A percentile compares a stretch with the other conserved stretches of the same genome.
These are phyloP conservation scores for Zygosaccharomyces bisporus DNA, from an alignment of 805 yeast species.

Conservation along the genomic window DNA sequence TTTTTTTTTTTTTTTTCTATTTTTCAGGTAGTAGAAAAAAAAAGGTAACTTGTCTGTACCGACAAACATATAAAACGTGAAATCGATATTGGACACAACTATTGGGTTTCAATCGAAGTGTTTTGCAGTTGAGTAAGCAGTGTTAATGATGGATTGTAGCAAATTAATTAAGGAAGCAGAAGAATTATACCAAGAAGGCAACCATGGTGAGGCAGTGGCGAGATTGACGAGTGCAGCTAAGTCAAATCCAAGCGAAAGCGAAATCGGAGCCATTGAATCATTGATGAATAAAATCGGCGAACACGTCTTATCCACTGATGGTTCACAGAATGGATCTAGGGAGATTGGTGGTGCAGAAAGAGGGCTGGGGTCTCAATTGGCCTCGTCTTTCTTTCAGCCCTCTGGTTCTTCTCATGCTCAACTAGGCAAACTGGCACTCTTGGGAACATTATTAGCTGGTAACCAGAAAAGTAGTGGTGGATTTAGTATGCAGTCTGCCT, in stretches of 20 bases:
- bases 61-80: not conserved
- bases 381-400: slow-evolving; percentile 12
- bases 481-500: slow-evolving; percentile 22
- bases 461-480: slow-evolving; percentile 18
- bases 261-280: slow-evolving; percentile 25
- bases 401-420: slow-evolving; percentile 29
- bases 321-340: slow-evolving; percentile 20
- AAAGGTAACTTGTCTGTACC: slow-evolving; percentile 3
- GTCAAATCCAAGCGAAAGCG: slow-evolving; percentile 23
- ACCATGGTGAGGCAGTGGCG: slow-evolving; percentile 30
- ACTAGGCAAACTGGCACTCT: slow-evolving; percentile 31
- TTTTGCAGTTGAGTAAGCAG: not conserved
- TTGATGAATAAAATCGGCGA: slow-evolving; percentile 23
- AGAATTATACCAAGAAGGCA: slow-evolving; percentile 20
- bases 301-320: slow-evolving; percentile 20
- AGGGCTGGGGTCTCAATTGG: slow-evolving; percentile 20
- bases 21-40: too few species aligned
- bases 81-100: not conserved
- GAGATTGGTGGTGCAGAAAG: slow-evolving; percentile 21
- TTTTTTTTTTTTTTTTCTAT: not conserved
- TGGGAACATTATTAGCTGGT: slow-evolving; percentile 24
- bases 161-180: slow-evolving; percentile 25
- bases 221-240: slow-evolving; percentile 28
- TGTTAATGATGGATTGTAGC: slow-evolving; percentile 18
- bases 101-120: not conserved